Evolutionary conservation across 176 grass and related monocot species (phyloP).

Genomic region (Elymus sibiricus): DNA sequence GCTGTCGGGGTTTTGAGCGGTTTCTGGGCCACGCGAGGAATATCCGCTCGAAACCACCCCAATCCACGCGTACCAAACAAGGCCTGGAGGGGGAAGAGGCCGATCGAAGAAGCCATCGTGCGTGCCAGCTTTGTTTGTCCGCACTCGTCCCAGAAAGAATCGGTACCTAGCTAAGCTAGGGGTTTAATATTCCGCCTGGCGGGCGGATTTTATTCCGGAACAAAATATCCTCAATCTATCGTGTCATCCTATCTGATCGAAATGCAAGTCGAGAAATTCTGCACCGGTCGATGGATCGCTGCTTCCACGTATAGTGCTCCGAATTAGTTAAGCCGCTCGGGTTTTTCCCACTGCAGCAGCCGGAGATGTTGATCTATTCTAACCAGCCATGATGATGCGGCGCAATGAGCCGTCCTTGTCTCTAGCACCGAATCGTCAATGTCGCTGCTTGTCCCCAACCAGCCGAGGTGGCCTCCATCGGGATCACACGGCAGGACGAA

Average conservation of each 20-base stretch:
- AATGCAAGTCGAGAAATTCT: background rate
- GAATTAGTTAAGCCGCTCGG: background rate
- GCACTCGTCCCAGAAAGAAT: background rate
- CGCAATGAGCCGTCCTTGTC: background rate
- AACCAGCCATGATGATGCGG: background rate
- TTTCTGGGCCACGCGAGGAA: too few species aligned
- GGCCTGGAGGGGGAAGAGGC: background rate
- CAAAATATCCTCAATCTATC: background rate
- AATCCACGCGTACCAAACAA: too few species aligned
- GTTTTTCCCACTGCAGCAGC: background rate
- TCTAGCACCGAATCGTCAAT: background rate
- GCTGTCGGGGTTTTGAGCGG: too few species aligned
- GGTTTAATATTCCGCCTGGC: background rate
- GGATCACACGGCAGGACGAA: background rate
- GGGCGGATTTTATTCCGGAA: conserved; percentile 30
- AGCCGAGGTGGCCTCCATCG: conserved; percentile 3
- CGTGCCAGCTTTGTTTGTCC: background rate
- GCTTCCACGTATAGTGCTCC: background rate
- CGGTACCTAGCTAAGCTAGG: background rate
- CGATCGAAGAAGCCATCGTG: background rate
- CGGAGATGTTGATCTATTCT: background rate
- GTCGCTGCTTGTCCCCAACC: background rate
- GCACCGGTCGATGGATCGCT: background rate
- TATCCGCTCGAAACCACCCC: too few species aligned
- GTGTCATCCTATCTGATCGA: background rate